Evolutionary conservation across 2,329 filamentous ascomycete genomes (phyloP).

Genomic region (Fusarium sp.): DNA sequence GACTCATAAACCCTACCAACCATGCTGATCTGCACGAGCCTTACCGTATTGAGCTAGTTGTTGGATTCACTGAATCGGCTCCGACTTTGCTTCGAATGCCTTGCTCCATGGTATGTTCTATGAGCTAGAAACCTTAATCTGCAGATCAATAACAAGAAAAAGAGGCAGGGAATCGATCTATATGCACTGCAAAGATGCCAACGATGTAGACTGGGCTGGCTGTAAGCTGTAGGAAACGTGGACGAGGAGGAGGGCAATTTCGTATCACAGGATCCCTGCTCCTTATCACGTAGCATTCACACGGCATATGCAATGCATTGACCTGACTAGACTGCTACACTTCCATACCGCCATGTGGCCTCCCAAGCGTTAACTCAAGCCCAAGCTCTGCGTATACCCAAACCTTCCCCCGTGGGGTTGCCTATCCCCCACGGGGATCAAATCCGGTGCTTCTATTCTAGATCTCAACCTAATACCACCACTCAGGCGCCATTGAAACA

Average conservation of each 20-base stretch:
- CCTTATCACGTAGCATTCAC: background rate
- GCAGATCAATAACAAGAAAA: background rate
- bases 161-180: fast-evolving
- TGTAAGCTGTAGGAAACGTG: too few relatives aligned
- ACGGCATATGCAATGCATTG: background rate
- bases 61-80: background rate
- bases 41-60: background rate
- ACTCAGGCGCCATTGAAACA: background rate
- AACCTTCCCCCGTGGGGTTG: background rate
- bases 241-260: background rate
- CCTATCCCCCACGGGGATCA: background rate
- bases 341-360: background rate
- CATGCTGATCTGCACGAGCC: background rate
- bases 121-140: background rate
- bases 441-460: background rate
- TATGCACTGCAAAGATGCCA: fast-evolving
- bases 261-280: background rate
- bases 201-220: fast-evolving
- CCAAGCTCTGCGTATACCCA: background rate
- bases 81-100: background rate
- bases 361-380: background rate
- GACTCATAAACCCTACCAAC: background rate
- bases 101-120: background rate
- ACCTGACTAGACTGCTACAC: background rate
- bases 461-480: background rate